A percentile compares a stretch with the other conserved stretches of the same genome.
phyloP scores from a whole-genome alignment of 768 basidiomycete genomes.

The Lactarius akahatsu region DNA sequence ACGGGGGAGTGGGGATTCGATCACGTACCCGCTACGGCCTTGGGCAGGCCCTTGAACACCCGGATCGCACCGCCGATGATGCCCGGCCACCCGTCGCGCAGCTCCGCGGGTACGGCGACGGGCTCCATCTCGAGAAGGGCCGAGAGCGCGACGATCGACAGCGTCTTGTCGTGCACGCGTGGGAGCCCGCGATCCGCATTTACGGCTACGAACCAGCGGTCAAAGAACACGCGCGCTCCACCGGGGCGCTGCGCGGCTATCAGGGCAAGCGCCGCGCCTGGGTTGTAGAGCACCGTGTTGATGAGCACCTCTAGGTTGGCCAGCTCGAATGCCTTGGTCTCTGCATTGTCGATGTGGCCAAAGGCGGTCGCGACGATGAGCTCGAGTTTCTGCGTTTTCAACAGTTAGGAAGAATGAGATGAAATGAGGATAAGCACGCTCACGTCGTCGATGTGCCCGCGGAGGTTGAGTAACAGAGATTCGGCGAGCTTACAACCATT shows the following conservation, averaged over 20 bases:
- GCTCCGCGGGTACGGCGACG: constrained; percentile 50
- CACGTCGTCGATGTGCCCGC: constrained; percentile 77
- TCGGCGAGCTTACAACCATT: constrained; percentile 86
- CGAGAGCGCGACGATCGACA: constrained; percentile 73
- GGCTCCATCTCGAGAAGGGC: constrained; percentile 72
- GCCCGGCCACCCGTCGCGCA: constrained; percentile 72
- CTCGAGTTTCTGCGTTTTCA: constrained; percentile 53
- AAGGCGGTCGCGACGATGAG: constrained; percentile 63
- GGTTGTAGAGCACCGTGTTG: constrained; percentile 82
- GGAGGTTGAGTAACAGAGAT: constrained; percentile 75
- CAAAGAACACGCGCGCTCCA: constrained; percentile 74
- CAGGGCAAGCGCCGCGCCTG: constrained; percentile 68
- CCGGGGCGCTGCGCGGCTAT: constrained; percentile 64
- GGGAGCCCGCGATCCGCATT: constrained; percentile 58
- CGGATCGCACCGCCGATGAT: constrained; percentile 69
- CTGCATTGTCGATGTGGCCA: constrained; percentile 54
- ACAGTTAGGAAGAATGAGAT: constrained; percentile 8
- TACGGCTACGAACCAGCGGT: constrained; percentile 79
- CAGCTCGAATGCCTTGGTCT: constrained; percentile 65
- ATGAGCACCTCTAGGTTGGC: constrained; percentile 83
- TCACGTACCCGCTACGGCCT: constrained; percentile 66
- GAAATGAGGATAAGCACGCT: constrained; percentile 30
- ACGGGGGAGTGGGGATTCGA: too few species aligned
- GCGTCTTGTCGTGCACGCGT: constrained; percentile 88
- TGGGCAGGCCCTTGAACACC: constrained; percentile 76